phyloP scores from a whole-genome alignment of 495 filamentous ascomycete species.

The Penicillium diatomitis region DNA sequence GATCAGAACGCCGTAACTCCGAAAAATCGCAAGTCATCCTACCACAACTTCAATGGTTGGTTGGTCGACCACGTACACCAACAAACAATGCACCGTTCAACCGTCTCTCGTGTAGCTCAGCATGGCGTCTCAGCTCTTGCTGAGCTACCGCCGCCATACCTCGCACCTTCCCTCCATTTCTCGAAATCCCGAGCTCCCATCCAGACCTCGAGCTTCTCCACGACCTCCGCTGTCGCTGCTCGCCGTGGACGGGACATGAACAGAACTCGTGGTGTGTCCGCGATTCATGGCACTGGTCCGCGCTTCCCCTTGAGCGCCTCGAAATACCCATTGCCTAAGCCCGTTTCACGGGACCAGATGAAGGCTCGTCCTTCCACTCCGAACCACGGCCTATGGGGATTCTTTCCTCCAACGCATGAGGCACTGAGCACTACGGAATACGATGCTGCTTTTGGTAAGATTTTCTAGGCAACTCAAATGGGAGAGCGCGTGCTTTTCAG shows the following conservation, averaged over 20 bases:
- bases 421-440: constrained; percentile 60
- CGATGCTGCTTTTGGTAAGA: constrained; percentile 53
- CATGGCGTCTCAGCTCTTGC: constrained; percentile 24
- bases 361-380: constrained; percentile 38
- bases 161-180: constrained; percentile 38
- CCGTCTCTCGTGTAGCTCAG: constrained; percentile 25
- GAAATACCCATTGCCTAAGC: constrained; percentile 64
- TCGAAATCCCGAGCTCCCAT: constrained; percentile 21
- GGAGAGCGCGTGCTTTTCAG: too few species aligned
- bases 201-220: constrained; percentile 39
- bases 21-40: constrained; percentile 13
- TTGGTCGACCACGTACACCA: constrained; percentile 1
- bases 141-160: constrained; percentile 35
- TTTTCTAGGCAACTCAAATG: constrained; percentile 6
- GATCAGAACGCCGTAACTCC: constrained; percentile 7
- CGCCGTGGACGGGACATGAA: constrained; percentile 33
- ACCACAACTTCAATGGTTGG: constrained; percentile 1
- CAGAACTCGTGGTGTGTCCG: constrained; percentile 65
- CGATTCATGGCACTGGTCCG: constrained; percentile 67
- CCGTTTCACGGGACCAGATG: constrained; percentile 45
- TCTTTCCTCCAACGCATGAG: constrained; percentile 63
- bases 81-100: constrained; percentile 33
- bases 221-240: constrained; percentile 26
- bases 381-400: constrained; percentile 87
- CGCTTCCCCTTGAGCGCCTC: constrained; percentile 58